Evolutionary conservation across 2,329 filamentous ascomycete genomes (phyloP), one percentile per base, ranked within the genome.

Genomic region (Epichloe sp.): DNA sequence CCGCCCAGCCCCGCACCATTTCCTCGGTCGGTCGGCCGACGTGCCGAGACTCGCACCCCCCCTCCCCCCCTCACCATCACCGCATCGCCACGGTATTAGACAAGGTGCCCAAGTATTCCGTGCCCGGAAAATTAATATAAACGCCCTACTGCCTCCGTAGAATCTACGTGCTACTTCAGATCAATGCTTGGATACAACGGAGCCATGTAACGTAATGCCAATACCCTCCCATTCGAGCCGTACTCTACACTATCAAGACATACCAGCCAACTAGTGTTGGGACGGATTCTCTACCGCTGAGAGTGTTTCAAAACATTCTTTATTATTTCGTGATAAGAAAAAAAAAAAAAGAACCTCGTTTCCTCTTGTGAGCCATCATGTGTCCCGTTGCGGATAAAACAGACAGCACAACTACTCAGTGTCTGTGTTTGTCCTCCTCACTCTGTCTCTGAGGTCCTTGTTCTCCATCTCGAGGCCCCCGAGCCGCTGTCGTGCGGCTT

Each of bases 401-500:
- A 51, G 36, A 23, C 48, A 47, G 36, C 48, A 44, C 19, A 47
- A 51, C 49, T 49, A 53, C 52, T 49, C 52, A n/a, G 26, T 51
- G 40, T 51, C 52, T 48, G 49, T 53, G 17, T 48, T 54, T 11
- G 54, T 59, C 53, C 69, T 60, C 57, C 66, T 82, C 52, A 89
- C 68, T 67, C 82, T 76, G 15, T 76, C 75, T 52, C 79, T 73
- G 54, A 93, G 68, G 57, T 86, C 80, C 57, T 83, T 78, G 62
- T 88, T 88, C 69, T 89, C 84, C 50, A 77, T 72, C 62, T 83
- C 78, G n/a, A 85, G 77, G 54, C 89, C 85, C 53, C 88, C 83
- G 0, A 95, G 69, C 49, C 91, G 74, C 69, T 89, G 85, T 50
- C 87, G 74, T 31, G 91, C 91, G 23, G 88, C 89, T 46, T 79